These are phyloP conservation scores for Gossypium australe DNA, from an alignment of 345 rosid species.

Conservation along the genomic window DNA sequence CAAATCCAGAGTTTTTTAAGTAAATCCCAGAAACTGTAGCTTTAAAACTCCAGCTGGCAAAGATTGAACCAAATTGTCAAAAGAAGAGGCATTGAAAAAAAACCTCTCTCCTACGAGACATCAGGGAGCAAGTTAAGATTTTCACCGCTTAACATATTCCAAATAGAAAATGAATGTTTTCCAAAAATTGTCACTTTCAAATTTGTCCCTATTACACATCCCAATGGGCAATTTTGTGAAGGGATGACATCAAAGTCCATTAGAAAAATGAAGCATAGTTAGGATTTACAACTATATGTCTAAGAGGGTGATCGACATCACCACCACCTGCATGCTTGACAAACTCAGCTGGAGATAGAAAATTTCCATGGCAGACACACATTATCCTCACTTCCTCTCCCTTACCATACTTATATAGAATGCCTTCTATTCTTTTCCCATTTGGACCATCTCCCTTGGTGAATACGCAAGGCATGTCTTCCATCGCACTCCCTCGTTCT, in stretches of 20 bases:
- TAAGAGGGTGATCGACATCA: constrained; percentile 64
- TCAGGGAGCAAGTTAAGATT: not conserved
- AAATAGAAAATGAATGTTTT: not conserved
- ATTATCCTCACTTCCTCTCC: constrained; percentile 71
- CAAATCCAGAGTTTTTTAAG: not conserved
- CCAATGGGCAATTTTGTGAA: not conserved
- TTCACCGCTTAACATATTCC: not conserved
- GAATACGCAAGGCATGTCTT: constrained; percentile 82
- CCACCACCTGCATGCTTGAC: constrained; percentile 83
- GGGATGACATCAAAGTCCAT: not conserved
- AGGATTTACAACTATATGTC: constrained; percentile 68
- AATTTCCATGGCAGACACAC: constrained; percentile 83
- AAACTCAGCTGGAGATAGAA: constrained; percentile 70
- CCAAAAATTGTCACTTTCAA: not conserved
- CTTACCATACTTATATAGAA: constrained; percentile 61
- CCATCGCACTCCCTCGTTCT: constrained; percentile 33
- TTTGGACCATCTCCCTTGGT: constrained; percentile 69
- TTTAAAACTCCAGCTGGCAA: not conserved
- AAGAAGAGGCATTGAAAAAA: not conserved
- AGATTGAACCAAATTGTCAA: not conserved
- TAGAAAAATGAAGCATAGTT: constrained; percentile 33
- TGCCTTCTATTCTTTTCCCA: constrained; percentile 65
- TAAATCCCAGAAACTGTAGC: not conserved
- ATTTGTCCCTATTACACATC: constrained; percentile 1
- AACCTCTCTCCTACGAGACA: too few relatives aligned